Base-by-base conservation (phyloP, 495 filamentous ascomycete species). In the Hyaloscypha bicolor region DNA sequence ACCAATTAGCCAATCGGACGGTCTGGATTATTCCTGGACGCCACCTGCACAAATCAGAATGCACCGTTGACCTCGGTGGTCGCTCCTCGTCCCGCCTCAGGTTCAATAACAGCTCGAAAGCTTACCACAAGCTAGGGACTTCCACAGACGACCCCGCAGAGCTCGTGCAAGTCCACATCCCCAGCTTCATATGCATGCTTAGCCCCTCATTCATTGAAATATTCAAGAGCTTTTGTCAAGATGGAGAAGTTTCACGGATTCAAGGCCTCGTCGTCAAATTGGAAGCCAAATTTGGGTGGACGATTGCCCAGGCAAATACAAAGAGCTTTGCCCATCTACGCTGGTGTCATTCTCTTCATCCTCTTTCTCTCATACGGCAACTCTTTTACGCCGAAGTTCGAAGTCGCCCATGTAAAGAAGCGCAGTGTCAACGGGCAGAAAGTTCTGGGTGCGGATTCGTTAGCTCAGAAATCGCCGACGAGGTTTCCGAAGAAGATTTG, bases 401-500 rank as follows among this genome's bases (percentile, higher is more conserved):
- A 25, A 11, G 53, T 16, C 21, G 22, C 22, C 6, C 53, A 31
- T 9, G 53, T 56, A 6, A 25, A 11, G 53, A 56, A 56, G 29
- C 53, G 53, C 42, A 48, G 42, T 19, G 11, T 12, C 35, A 25
- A n/a, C 19, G 19, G 29, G 6, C 53, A 56, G 53, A 29, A 29
- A 72, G 60, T 59, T 64, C 32, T 65, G 64, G 64, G 45, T 64
- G 66, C 59, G 37, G 56, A 48, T 12, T 48, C 9, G 37, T 12
- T 37, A 37, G 9, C 42, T 4, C 6, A 14, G 2, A 14, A 19
- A 48, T 19, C 42, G 42, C 11, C 33, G 6, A 25, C 35, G 9
- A 22, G 37, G 21, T 82, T 85, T 60, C 82, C 82, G 16, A 71
- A 72, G 35, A 87, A 87, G 72, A 87, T 90, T 66, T 90, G 88